Evolutionary conservation across 2,329 filamentous ascomycete species (phyloP).

Genomic region (Acrocalymma vagum): DNA sequence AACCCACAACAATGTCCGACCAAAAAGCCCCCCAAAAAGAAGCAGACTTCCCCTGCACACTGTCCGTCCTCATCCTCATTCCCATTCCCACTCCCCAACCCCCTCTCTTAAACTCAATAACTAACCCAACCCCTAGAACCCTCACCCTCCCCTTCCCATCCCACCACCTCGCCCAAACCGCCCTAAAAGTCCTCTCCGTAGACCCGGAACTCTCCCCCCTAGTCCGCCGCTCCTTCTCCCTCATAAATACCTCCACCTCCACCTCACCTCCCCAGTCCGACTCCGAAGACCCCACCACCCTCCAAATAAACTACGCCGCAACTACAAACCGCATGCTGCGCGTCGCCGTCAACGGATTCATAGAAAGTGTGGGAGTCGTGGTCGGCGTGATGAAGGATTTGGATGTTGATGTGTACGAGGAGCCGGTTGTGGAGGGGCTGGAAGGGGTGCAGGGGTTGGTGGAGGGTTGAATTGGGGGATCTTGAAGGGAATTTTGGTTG

Average conservation of each 20-base stretch:
- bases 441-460: conserved; percentile 77
- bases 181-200: conserved; percentile 78
- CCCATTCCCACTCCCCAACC: background rate
- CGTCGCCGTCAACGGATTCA: conserved; percentile 94
- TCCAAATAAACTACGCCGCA: conserved; percentile 81
- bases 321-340: conserved; percentile 96
- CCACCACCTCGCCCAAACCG: conserved; percentile 77
- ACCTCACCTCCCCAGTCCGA: conserved; percentile 10
- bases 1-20: conserved; percentile 20
- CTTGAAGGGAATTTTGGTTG: too few relatives aligned
- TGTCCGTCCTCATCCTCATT: conserved; percentile 34
- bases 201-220: conserved; percentile 89
- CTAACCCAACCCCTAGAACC: conserved; percentile 58
- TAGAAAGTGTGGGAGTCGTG: conserved; percentile 86
- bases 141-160: conserved; percentile 85
- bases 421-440: conserved; percentile 50
- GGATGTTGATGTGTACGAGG: conserved; percentile 80
- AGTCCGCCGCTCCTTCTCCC: conserved; percentile 75
- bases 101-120: conserved; percentile 1
- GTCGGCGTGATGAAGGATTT: conserved; percentile 90
- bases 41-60: conserved; percentile 48
- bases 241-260: conserved; percentile 54
- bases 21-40: too few relatives aligned
- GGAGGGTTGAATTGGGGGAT: conserved; percentile 66
- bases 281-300: conserved; percentile 55